Conservation (phyloP, 345 rosid species). For the Lumnitzera racemosa region DNA sequence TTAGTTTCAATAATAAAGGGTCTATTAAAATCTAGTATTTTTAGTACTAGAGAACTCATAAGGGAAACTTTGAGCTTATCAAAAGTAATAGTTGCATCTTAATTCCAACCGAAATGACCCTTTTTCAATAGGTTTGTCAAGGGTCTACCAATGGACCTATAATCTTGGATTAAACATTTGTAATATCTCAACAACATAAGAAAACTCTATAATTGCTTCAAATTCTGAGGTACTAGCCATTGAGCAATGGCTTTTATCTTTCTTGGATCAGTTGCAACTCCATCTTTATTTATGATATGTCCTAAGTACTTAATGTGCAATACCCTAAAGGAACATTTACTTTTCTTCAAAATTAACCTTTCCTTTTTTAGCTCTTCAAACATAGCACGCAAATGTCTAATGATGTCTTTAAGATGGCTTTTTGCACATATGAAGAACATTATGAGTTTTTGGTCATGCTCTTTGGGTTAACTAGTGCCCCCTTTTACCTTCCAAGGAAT, state of each 20-base stretch:
- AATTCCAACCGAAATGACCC: neutral
- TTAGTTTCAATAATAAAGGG: neutral
- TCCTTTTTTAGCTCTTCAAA: no score
- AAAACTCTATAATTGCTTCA: slow-evolving; percentile 1
- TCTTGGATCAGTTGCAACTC: neutral
- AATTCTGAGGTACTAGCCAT: neutral
- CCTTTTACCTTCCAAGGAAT: no score
- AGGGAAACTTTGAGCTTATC: neutral
- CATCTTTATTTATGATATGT: neutral
- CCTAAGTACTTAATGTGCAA: neutral
- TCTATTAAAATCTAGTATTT: neutral
- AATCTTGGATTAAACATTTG: neutral
- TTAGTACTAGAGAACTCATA: neutral
- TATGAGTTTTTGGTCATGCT: no score
- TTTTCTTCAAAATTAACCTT: neutral
- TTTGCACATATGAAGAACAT: no score
- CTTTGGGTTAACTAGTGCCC: no score
- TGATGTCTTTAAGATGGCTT: no score
- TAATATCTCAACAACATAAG: neutral
- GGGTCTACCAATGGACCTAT: neutral
- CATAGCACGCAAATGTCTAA: no score
- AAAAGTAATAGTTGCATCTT: neutral
- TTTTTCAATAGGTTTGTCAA: neutral
- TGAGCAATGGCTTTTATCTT: neutral
- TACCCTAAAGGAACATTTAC: neutral